Base-by-base conservation (phyloP, 2,329 filamentous ascomycete species). In the Cadophora sp. region DNA sequence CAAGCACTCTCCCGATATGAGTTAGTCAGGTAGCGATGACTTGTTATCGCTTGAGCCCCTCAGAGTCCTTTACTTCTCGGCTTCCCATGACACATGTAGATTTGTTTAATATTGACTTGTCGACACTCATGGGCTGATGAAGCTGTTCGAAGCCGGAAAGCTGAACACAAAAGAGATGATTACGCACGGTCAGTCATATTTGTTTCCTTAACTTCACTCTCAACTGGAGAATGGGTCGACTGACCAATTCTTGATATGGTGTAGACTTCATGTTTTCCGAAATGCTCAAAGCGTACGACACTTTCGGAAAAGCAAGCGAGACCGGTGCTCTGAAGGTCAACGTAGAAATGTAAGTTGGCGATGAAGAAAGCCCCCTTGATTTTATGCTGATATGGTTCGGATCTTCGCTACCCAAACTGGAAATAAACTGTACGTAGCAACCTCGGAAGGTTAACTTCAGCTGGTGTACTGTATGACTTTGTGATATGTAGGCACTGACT, bases 281-380 rank as follows among this genome's bases (percentile, higher is more conserved):
- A 29, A 58, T 65, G n/a, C 50, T 65, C 16, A 34, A 50, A 37
- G 62, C 62, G 12, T 65, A 65, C 40, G 51, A 65, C 22, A 58
- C 51, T 1, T 65, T 65, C 29, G 34, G 51, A 31, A 65, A 50
- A 22, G 62, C 51, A 24, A 59, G 34, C 16, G 22, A 65, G 16
- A 65, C 62, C 31, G 51, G 51, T 46, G 62, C 62, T 11, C 27
- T 65, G 51, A 65, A 65, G 19, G 62, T 65, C 7, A 59, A 65
- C 55, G 59, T 65, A n/a, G 62, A 65, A n/a, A 37, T 58, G 55
- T 58, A 58, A 26, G 6, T 4, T 34, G 29, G 19, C n/a, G 31
- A 26, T 53, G 12, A 7, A 27, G 48, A 26, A 26, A 16, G 48
- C 1, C 19, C 16, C 12, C 12, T 4, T 16, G 16, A 14, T 11